These are phyloP conservation scores for Athelia psychrophila DNA, from an alignment of 1,284 basidiomycete species.

Conservation along the genomic window DNA sequence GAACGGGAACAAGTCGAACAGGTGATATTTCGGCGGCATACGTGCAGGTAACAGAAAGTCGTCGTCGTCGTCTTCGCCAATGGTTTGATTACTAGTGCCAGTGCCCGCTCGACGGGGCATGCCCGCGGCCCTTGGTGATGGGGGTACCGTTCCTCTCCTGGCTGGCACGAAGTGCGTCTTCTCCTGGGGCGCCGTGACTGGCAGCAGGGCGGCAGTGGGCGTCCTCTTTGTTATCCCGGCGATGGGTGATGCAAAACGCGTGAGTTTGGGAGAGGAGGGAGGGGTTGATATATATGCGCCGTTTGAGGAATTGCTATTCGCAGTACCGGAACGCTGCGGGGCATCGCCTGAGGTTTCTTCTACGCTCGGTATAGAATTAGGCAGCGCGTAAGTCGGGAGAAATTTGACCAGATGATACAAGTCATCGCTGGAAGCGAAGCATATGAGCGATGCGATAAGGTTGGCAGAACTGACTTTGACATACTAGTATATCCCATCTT, in stretches of 20 bases:
- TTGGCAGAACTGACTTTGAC: no score
- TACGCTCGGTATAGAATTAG: constrained; percentile 48
- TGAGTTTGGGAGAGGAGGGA: background rate
- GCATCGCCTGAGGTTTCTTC: constrained; percentile 26
- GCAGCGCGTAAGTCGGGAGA: constrained; percentile 63
- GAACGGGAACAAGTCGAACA: constrained; percentile 70
- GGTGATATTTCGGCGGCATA: constrained; percentile 58
- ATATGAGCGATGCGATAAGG: no score
- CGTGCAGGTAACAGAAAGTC: constrained; percentile 52
- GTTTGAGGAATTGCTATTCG: background rate
- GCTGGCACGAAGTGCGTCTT: background rate
- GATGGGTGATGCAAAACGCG: background rate
- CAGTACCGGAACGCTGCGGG: no score
- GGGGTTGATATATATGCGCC: background rate
- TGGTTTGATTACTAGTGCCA: no score
- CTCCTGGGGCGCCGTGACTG: constrained; percentile 1
- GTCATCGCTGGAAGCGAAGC: constrained; percentile 37
- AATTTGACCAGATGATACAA: constrained; percentile 66
- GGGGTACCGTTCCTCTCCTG: background rate
- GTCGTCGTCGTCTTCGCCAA: constrained; percentile 28
- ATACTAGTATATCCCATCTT: constrained; percentile 57
- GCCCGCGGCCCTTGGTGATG: background rate
- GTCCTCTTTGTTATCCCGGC: background rate
- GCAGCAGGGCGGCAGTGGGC: background rate
- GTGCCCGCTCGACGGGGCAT: background rate